Base-by-base conservation (phyloP, 805 yeast species). In the Ogataea paradorogensis region DNA sequence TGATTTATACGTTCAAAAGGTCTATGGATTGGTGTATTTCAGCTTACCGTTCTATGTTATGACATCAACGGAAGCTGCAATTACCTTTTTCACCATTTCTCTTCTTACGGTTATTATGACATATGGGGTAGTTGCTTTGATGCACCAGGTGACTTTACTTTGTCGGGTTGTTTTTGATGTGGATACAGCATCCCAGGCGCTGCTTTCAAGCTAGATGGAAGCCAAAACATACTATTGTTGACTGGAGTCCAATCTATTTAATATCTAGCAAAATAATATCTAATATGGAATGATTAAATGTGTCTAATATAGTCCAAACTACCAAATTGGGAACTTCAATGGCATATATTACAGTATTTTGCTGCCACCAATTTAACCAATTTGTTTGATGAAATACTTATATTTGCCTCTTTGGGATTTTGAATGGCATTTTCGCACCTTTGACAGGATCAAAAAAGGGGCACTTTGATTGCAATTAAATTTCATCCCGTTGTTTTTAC, bases 41-140 rank as follows among this genome's bases (percentile, higher is more conserved):
- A 48, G 50, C 14, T 35, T 45, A 9, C 56, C 56, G 3, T 51
- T 51, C 32, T 51, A 51, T 32, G 33, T 51, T 20, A 49, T 51
- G 53, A 51, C 56, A 11, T 40, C 45, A 2, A 38, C 43, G 9
- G 56, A 51, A 34, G 50, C 47, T 2, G 36, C 43, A 2, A 40
- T 33, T 25, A 50, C 56, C 4, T 39, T 47, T 13, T 16, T 51
- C 9, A 35, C 46, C 4, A 30, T 50, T 7, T 5, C 46, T 11
- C 20, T 47, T 1, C 23, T 45, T 14, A 18, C 37, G 7, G 13
- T 28, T 9, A 24, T 48, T 20, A 11, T 48, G 14, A 23, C 34
- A 27, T 36, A 43, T 38, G 47, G 46, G 14, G 13, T 38, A 21
- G 26, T 32, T 10, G 45, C 39, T 10, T 21, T 43, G 20, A 39